phyloP scores from a whole-genome alignment of 345 rosid species.

The Cardamine chenopodiifolia region DNA sequence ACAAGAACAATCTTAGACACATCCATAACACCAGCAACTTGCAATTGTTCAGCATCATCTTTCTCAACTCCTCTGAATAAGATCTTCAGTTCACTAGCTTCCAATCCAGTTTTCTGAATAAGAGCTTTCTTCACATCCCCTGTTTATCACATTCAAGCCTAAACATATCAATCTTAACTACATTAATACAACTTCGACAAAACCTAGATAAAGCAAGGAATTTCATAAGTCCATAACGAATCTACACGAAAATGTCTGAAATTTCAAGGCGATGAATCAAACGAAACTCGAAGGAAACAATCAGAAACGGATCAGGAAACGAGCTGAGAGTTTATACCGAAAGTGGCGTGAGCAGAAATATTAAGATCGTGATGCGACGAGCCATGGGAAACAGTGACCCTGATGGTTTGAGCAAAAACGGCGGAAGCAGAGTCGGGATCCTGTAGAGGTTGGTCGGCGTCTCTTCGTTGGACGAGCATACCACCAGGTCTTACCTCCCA shows the following conservation, averaged over 20 bases:
- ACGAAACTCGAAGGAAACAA: background rate
- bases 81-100: constrained; percentile 50
- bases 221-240: background rate
- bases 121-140: constrained; percentile 69
- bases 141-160: constrained; percentile 35
- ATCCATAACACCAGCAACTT: constrained; percentile 68
- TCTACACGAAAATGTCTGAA: background rate
- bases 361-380: constrained; percentile 53
- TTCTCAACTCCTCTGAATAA: constrained; percentile 82
- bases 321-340: constrained; percentile 50
- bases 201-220: background rate
- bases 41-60: constrained; percentile 62
- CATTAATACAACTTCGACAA: background rate
- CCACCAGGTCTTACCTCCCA: constrained; percentile 61
- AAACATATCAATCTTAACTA: constrained; percentile 5
- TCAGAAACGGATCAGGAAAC: constrained; percentile 1
- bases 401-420: constrained; percentile 44
- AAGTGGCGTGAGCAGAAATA: constrained; percentile 56
- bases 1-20: constrained; percentile 64
- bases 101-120: constrained; percentile 55
- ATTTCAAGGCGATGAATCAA: background rate
- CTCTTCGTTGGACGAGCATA: constrained; percentile 62
- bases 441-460: constrained; percentile 41
- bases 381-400: constrained; percentile 54
- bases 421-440: constrained; percentile 37